These are phyloP conservation scores for Leccinum variicolor DNA, from an alignment of 768 basidiomycete species.

Conservation along the genomic window DNA sequence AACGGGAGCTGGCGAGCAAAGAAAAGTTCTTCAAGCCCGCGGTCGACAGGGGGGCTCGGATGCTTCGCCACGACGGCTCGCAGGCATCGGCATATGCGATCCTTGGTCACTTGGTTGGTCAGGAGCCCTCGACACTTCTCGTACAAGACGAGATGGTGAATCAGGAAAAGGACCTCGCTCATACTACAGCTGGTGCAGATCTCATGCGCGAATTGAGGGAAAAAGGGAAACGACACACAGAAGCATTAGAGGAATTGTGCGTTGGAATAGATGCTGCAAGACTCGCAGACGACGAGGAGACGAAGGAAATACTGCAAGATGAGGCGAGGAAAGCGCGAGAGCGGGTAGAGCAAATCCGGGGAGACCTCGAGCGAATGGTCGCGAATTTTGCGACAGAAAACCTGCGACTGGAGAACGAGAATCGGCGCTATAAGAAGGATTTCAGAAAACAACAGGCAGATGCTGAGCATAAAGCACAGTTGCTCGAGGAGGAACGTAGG, in stretches of 20 bases:
- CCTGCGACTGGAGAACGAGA: constrained; percentile 26
- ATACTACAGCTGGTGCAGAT: constrained; percentile 52
- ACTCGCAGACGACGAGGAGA: constrained; percentile 42
- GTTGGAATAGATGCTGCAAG: constrained; percentile 45
- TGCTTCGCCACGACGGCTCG: constrained; percentile 43
- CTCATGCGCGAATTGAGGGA: constrained; percentile 47
- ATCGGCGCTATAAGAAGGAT: constrained; percentile 18
- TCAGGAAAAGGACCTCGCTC: constrained; percentile 41
- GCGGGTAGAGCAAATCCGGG: constrained; percentile 40
- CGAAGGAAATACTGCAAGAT: constrained; percentile 38
- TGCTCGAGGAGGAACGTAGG: constrained; percentile 25
- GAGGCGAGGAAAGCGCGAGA: constrained; percentile 40
- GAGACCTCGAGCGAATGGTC: constrained; percentile 38
- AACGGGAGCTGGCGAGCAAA: constrained; percentile 40
- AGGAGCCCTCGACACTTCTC: constrained; percentile 40
- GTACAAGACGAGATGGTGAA: constrained; percentile 57
- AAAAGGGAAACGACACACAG: constrained; percentile 40
- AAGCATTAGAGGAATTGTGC: constrained; percentile 44
- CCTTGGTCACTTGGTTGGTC: constrained; percentile 40
- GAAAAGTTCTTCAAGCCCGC: constrained; percentile 51
- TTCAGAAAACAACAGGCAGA: constrained; percentile 19
- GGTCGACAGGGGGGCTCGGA: constrained; percentile 43
- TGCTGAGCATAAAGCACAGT: constrained; percentile 13
- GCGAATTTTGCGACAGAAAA: constrained; percentile 37
- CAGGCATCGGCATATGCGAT: constrained; percentile 42